Conservation (phyloP, 2,329 filamentous ascomycete species). For the Cercospora sp. region DNA sequence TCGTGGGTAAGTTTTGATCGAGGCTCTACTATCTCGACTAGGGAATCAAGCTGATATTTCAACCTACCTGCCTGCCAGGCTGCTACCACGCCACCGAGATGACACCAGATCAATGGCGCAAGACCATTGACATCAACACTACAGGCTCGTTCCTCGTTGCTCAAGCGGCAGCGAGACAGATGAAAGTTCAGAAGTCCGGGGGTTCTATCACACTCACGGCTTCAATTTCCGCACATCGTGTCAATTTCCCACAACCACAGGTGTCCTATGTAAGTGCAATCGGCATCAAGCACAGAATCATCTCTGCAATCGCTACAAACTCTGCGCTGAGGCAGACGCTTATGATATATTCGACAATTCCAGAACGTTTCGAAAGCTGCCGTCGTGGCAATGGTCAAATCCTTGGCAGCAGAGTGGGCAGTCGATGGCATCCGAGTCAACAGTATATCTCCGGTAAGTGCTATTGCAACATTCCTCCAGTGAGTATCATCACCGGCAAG, state of each 20-base stretch:
- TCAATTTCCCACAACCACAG: slow-evolving; percentile 73
- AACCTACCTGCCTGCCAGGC: neutral
- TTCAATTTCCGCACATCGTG: slow-evolving; percentile 66
- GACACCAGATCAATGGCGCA: slow-evolving; percentile 59
- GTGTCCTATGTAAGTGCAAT: slow-evolving; percentile 53
- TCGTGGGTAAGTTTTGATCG: slow-evolving; percentile 54
- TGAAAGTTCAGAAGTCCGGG: slow-evolving; percentile 53
- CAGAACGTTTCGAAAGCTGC: slow-evolving; percentile 69
- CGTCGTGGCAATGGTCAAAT: slow-evolving; percentile 62
- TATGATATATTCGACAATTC: neutral
- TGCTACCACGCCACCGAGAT: slow-evolving; percentile 63
- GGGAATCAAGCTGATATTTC: neutral
- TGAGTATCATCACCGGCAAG: neutral
- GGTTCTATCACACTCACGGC: slow-evolving; percentile 68
- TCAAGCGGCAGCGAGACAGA: slow-evolving; percentile 61
- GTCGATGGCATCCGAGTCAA: slow-evolving; percentile 70
- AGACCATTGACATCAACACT: slow-evolving; percentile 69
- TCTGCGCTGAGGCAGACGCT: neutral
- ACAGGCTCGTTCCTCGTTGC: slow-evolving; percentile 70
- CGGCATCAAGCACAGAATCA: neutral
- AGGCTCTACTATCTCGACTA: neutral
- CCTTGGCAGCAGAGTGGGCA: slow-evolving; percentile 72
- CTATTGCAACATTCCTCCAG: slow-evolving; percentile 38
- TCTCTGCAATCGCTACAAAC: neutral
- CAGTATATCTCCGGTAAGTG: slow-evolving; percentile 67